Evolutionary conservation across 2,329 filamentous ascomycete species (phyloP).

Genomic region (Neofusicoccum sp.): DNA sequence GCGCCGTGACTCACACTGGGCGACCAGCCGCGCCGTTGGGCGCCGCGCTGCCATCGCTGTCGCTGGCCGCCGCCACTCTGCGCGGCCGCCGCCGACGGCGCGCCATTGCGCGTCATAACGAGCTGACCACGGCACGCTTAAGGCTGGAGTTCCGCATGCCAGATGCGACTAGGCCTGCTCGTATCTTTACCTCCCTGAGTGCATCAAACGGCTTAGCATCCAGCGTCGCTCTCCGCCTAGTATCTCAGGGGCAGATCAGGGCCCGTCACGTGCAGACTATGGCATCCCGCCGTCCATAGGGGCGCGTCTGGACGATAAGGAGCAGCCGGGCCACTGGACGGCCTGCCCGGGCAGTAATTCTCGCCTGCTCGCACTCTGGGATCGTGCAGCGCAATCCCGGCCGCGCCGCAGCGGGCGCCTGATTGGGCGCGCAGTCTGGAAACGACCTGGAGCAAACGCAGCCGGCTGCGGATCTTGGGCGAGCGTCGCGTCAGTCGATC

Average conservation of each 20-base stretch:
- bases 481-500: constrained; percentile 5
- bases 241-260: constrained; percentile 13
- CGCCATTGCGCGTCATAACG: neutral
- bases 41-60: neutral
- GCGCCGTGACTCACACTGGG: constrained; percentile 9
- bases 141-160: neutral
- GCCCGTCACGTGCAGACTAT: constrained; percentile 11
- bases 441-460: constrained; percentile 9
- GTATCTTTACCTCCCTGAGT: constrained; percentile 14
- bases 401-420: neutral
- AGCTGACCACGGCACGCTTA: neutral
- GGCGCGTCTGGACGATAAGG: neutral
- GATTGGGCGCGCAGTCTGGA: constrained; percentile 4
- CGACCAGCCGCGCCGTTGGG: constrained; percentile 4
- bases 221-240: neutral
- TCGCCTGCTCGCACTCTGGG: neutral
- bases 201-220: constrained; percentile 16
- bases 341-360: neutral
- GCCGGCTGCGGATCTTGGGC: neutral
- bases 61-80: neutral
- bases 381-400: neutral
- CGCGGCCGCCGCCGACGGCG: neutral
- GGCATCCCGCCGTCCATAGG: neutral
- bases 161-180: neutral
- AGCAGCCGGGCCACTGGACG: neutral